These are phyloP conservation scores for Dothidotthia symphoricarpi DNA, from an alignment of 2,329 filamentous ascomycete species.

Conservation along the genomic window DNA sequence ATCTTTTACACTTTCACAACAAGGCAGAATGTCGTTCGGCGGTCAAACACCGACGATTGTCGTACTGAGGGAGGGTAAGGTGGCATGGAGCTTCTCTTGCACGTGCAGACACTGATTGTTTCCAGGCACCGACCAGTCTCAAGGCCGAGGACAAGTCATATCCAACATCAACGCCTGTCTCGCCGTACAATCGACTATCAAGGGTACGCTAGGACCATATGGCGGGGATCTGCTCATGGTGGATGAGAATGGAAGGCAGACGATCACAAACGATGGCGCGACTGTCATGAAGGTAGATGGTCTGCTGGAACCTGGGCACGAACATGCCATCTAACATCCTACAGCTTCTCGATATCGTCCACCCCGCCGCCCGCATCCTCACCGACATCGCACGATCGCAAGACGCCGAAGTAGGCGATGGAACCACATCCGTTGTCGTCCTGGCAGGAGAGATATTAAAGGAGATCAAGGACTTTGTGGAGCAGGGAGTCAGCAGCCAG, in stretches of 20 bases:
- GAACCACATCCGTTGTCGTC: constrained; percentile 95
- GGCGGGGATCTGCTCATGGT: constrained; percentile 95
- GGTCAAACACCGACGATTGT: constrained; percentile 97
- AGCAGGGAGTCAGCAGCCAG: constrained; percentile 95
- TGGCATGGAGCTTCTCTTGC: constrained; percentile 30
- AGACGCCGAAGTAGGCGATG: constrained; percentile 98
- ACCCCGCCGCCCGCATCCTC: constrained; percentile 93
- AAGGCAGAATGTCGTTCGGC: constrained; percentile 80
- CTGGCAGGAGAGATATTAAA: constrained; percentile 97
- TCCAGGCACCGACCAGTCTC: constrained; percentile 93
- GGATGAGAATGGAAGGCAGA: constrained; percentile 91
- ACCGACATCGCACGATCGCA: constrained; percentile 98
- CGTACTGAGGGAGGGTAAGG: constrained; percentile 91
- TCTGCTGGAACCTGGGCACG: not conserved
- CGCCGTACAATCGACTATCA: constrained; percentile 92
- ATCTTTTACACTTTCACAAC: constrained; percentile 5
- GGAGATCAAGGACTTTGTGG: constrained; percentile 92
- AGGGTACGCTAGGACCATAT: constrained; percentile 92
- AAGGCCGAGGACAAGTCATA: constrained; percentile 93
- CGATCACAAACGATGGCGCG: constrained; percentile 97
- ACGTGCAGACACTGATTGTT: constrained; percentile 19
- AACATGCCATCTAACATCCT: constrained; percentile 5
- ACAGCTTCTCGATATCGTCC: constrained; percentile 94
- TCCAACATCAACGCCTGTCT: constrained; percentile 99
- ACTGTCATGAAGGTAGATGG: constrained; percentile 90